phyloP scores from a whole-genome alignment of 306 rosid species.

The Castanopsis chinensis region DNA sequence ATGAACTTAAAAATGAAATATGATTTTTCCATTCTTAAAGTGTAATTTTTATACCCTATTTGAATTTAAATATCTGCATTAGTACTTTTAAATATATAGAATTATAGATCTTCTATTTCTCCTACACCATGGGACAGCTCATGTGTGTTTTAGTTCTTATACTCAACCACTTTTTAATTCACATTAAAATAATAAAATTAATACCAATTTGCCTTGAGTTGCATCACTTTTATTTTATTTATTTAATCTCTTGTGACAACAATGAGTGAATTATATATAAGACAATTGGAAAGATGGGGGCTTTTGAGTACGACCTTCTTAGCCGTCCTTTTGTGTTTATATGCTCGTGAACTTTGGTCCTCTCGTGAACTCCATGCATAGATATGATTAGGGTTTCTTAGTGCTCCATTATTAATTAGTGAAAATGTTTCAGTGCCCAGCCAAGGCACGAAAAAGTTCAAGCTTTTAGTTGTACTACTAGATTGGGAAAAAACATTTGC shows the following conservation, averaged over 20 bases:
- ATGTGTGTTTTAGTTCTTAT: too few species aligned
- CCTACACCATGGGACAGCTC: slow-evolving; percentile 1
- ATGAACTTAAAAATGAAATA: too few species aligned
- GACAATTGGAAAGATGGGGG: slow-evolving; percentile 2
- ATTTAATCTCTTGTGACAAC: slow-evolving; percentile 3
- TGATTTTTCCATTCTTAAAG: too few species aligned
- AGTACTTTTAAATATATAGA: background rate
- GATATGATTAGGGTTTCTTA: slow-evolving; percentile 11
- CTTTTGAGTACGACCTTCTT: slow-evolving; percentile 21
- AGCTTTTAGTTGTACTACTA: slow-evolving; percentile 18
- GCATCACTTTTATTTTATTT: background rate
- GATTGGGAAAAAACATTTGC: background rate
- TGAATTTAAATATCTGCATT: too few species aligned
- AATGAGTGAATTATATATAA: slow-evolving; percentile 10
- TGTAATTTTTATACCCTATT: too few species aligned
- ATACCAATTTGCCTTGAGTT: slow-evolving; percentile 16
- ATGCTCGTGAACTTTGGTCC: slow-evolving; percentile 45
- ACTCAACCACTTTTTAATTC: background rate
- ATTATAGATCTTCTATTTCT: background rate
- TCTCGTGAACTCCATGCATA: slow-evolving; percentile 55
- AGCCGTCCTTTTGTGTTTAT: slow-evolving; percentile 52
- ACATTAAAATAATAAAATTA: background rate
- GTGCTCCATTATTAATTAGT: slow-evolving; percentile 35
- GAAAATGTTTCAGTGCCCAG: slow-evolving; percentile 25
- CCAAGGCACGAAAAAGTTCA: slow-evolving; percentile 17